phyloP scores from a whole-genome alignment of 805 yeast genomes.

The Tetrapisispora iriomotensis region DNA sequence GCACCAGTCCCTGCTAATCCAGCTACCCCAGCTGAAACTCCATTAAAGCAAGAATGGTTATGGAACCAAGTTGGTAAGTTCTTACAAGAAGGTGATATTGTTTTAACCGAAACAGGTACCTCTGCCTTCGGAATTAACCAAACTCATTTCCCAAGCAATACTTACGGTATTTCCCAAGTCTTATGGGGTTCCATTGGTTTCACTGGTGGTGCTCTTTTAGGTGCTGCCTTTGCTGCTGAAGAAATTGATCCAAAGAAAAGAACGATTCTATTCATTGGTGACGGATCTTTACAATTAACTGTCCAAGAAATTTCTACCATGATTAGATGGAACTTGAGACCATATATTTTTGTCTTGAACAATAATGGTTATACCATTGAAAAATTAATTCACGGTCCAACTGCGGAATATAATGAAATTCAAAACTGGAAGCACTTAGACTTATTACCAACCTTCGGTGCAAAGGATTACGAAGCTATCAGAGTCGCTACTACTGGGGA shows the following conservation, averaged over 20 bases:
- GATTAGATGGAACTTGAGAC: constrained; percentile 56
- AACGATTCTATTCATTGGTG: constrained; percentile 62
- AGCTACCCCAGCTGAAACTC: constrained; percentile 36
- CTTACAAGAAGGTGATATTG: constrained; percentile 56
- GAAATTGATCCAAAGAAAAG: constrained; percentile 52
- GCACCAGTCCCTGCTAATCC: constrained; percentile 37
- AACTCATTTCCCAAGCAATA: constrained; percentile 52
- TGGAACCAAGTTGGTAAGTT: constrained; percentile 58
- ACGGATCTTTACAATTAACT: constrained; percentile 66
- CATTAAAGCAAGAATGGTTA: constrained; percentile 55
- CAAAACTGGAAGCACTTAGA: constrained; percentile 60
- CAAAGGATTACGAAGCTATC: constrained; percentile 43
- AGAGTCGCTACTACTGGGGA: constrained; percentile 50
- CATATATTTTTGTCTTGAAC: constrained; percentile 60
- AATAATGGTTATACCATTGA: constrained; percentile 71
- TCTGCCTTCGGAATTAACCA: constrained; percentile 64
- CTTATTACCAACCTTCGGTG: constrained; percentile 42
- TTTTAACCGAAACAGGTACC: constrained; percentile 67
- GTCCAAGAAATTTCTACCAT: constrained; percentile 65
- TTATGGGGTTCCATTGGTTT: constrained; percentile 71
- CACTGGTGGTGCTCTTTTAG: constrained; percentile 57
- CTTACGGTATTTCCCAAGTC: constrained; percentile 62
- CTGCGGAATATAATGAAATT: constrained; percentile 54
- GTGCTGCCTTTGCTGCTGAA: constrained; percentile 60
- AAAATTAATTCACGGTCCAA: constrained; percentile 61